These are phyloP conservation scores for Phytophthora agathidicida DNA, from an alignment of 352 stramenopile species.

Conservation along the genomic window DNA sequence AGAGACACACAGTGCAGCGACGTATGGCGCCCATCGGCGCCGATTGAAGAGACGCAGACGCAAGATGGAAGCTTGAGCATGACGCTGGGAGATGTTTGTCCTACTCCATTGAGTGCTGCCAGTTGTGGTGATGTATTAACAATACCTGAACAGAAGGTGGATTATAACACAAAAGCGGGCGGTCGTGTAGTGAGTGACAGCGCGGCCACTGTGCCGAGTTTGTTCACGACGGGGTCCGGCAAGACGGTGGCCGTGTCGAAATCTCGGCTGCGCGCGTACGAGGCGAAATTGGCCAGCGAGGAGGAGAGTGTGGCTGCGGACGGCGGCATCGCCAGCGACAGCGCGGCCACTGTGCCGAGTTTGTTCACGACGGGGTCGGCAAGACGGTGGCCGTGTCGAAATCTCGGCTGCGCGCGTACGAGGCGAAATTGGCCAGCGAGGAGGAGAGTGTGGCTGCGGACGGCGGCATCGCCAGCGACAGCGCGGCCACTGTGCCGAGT, in stretches of 20 bases:
- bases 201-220: constrained; percentile 9
- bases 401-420: constrained; percentile 33
- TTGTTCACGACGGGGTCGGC: constrained; percentile 41
- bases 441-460: not conserved
- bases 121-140: no score
- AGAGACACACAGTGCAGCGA: constrained; percentile 1
- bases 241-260: constrained; percentile 30
- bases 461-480: not conserved
- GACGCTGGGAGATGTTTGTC: not conserved
- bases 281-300: constrained; percentile 17
- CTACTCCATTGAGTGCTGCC: not conserved
- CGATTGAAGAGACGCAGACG: not conserved
- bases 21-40: not conserved
- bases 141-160: no score
- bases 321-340: not conserved
- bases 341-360: constrained; percentile 14
- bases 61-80: not conserved
- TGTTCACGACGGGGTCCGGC: constrained; percentile 32
- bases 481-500: constrained; percentile 16
- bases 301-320: not conserved
- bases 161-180: no score
- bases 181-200: not conserved
- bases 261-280: constrained; percentile 32
- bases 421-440: constrained; percentile 16
- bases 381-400: constrained; percentile 32